A percentile compares a stretch with the other conserved stretches of the same genome.
Conservation (phyloP, 2,329 filamentous ascomycete genomes). For the Xylaria sp. region DNA sequence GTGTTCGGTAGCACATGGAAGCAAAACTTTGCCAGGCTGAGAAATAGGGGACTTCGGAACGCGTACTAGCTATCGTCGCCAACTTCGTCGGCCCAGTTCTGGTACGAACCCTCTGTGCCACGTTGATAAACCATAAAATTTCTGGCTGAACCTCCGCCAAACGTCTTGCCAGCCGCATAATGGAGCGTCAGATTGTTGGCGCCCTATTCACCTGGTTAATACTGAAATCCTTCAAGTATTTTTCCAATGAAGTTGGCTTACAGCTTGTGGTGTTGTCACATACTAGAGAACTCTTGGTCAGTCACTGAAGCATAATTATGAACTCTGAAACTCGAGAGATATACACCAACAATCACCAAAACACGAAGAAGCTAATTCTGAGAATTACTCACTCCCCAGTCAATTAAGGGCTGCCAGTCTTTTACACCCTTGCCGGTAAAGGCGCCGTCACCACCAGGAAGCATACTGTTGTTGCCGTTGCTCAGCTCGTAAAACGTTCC, state of each 20-base stretch:
- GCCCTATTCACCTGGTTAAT: conserved; percentile 28
- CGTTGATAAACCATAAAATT: conserved; percentile 50
- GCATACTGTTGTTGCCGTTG: conserved; percentile 40
- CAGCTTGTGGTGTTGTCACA: conserved; percentile 44
- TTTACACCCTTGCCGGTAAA: conserved; percentile 37
- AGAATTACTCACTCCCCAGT: conserved; percentile 41
- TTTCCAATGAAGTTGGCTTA: conserved; percentile 20
- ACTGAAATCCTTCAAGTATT: neutral
- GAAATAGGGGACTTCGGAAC: neutral
- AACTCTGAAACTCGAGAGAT: neutral
- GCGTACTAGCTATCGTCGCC: conserved; percentile 41
- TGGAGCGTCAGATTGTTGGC: conserved; percentile 39
- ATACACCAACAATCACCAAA: neutral
- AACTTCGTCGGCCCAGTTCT: conserved; percentile 43
- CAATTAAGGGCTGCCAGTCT: conserved; percentile 41
- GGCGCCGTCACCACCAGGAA: conserved; percentile 43
- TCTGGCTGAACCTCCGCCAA: conserved; percentile 47
- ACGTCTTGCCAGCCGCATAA: conserved; percentile 47
- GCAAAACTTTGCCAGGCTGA: neutral
- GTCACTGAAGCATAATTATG: neutral
- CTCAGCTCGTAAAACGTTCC: conserved; percentile 51
- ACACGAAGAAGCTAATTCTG: neutral
- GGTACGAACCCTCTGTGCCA: conserved; percentile 41
- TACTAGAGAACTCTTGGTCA: conserved; percentile 24
- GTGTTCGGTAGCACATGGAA: neutral